These are phyloP conservation scores for Cryptococcus sp. DNA, from an alignment of 1,284 basidiomycete genomes.

Conservation along the genomic window DNA sequence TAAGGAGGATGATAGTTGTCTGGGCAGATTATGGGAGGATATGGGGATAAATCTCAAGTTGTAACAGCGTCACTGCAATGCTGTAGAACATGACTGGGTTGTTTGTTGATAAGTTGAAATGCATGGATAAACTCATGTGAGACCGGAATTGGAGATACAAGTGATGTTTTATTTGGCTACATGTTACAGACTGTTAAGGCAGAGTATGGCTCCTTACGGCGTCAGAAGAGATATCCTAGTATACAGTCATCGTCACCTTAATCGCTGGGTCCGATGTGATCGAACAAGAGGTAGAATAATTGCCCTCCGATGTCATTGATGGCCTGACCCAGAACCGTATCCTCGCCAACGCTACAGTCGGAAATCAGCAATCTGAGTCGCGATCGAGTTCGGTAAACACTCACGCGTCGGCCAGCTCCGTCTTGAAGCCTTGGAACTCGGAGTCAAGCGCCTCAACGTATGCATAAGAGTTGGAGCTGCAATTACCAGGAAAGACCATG, in stretches of 20 bases:
- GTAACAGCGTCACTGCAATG: not conserved
- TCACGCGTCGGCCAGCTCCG: constrained; percentile 1
- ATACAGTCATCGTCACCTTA: too few species aligned
- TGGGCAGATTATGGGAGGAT: constrained; percentile 40
- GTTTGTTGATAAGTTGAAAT: too few species aligned
- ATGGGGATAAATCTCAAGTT: constrained; percentile 21
- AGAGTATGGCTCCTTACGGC: too few species aligned
- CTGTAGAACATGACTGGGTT: too few species aligned
- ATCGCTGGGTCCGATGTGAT: not conserved
- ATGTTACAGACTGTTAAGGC: too few species aligned
- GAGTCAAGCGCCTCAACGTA: not conserved
- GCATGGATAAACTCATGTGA: too few species aligned
- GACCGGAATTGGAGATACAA: too few species aligned
- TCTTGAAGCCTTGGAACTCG: constrained; percentile 2
- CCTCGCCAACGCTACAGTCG: not conserved
- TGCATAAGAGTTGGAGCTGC: not conserved
- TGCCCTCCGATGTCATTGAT: constrained; percentile 4
- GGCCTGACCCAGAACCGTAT: constrained; percentile 5
- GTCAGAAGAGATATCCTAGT: too few species aligned
- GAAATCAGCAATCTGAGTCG: not conserved
- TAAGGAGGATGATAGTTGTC: constrained; percentile 34
- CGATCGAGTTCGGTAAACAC: not conserved
- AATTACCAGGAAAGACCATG: not conserved
- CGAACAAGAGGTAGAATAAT: constrained; percentile 2
- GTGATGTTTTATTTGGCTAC: too few species aligned